Conservation (phyloP, 2,329 filamentous ascomycete species). For the Drechslera avenae region DNA sequence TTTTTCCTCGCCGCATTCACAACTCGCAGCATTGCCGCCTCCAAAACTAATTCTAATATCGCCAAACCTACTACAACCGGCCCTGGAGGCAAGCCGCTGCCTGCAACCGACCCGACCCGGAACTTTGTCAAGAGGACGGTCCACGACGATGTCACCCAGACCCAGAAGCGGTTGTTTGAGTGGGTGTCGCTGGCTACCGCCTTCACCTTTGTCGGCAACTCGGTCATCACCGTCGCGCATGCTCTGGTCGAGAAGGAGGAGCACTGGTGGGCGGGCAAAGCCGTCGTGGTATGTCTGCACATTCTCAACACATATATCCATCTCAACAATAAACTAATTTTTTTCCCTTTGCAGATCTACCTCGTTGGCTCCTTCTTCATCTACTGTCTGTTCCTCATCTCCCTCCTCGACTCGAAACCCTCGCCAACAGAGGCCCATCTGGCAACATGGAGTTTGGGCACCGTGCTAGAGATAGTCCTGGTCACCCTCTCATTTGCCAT, state of each 20-base stretch:
- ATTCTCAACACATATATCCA: not conserved
- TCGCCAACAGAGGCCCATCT: slow-evolving; percentile 82
- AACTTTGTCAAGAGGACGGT: slow-evolving; percentile 53
- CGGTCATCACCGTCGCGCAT: slow-evolving; percentile 73
- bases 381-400: slow-evolving; percentile 83
- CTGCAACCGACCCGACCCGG: slow-evolving; percentile 61
- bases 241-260: slow-evolving; percentile 68
- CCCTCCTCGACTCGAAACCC: slow-evolving; percentile 80
- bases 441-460: slow-evolving; percentile 74
- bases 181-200: slow-evolving; percentile 74
- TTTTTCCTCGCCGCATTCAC: slow-evolving; percentile 69
- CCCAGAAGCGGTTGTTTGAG: slow-evolving; percentile 73
- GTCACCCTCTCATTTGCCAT: slow-evolving; percentile 70
- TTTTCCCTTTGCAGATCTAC: slow-evolving; percentile 84
- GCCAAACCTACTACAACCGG: slow-evolving; percentile 63
- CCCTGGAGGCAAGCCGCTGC: slow-evolving; percentile 88
- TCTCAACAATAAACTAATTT: not conserved
- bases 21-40: slow-evolving; percentile 62
- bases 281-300: slow-evolving; percentile 67
- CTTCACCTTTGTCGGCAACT: slow-evolving; percentile 76
- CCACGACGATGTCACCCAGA: slow-evolving; percentile 65
- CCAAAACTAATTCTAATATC: slow-evolving; percentile 52
- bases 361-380: slow-evolving; percentile 84
- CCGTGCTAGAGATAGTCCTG: slow-evolving; percentile 75
- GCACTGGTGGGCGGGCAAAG: slow-evolving; percentile 83